Base-by-base conservation (phyloP, 768 basidiomycete species). In the Hygrocybe coccinea region DNA sequence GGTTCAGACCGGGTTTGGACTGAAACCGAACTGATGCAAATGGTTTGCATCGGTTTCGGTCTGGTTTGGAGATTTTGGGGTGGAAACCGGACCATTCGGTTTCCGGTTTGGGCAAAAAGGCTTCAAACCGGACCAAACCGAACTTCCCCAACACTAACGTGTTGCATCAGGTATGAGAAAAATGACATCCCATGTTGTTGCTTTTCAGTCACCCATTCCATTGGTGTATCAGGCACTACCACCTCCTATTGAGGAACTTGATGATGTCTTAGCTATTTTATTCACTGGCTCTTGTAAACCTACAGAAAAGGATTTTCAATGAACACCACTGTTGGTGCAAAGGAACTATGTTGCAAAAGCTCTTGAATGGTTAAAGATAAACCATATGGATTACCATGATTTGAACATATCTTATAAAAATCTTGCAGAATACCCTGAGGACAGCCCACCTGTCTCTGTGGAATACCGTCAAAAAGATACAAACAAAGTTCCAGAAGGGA, bases 281-380 rank as follows among this genome's bases (percentile, higher is more conserved):
- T 74, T 69, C 56, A 69, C 64, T 3, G 73, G 74, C 0, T 56
- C 64, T 1, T 50, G 15, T 11, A 47, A 54, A 17, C 72, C 72
- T 4, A 65, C 62, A 9, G 43, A 57, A 4, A 57, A 64, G 4
- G 69, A 74, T 5, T 60, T 66, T 21, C 55, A 59, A 34, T 52
- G 66, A 2, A 60, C 69, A 12, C 60, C 70, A 2, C 57, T 69
- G 14, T 56, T 71, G 8, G 71, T 76, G 0, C 39, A 70, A 5
- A 37, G 62, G 3, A 62, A 63, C 3, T 54, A 54, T 2, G 71
- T 73, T 0, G 22, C 29, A 1, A n/a, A 39, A 0, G 73, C 73
- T 0, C 46, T 76, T 5, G 60, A 71, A 37, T 74, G 73, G 73
- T 53, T 75, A 12, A 69, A 65, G 36, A 34, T 71, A 0, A 76